Evolutionary conservation across 2,329 filamentous ascomycete species (phyloP), one percentile per base, ranked within the genome.

Genomic region (Verticillium tricorpus): DNA sequence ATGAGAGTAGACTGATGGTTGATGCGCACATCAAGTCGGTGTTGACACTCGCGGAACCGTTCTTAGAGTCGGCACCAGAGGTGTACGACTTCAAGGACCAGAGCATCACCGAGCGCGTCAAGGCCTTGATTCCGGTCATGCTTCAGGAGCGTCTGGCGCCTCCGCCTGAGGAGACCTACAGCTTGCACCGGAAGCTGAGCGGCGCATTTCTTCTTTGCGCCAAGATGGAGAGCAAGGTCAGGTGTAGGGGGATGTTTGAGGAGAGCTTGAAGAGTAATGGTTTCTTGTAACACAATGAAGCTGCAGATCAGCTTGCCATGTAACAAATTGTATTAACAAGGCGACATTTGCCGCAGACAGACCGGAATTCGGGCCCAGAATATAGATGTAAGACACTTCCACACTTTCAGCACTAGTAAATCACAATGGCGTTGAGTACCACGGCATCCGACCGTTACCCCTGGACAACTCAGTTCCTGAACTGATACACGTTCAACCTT

Each of bases 161-260:
- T 28, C 95, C 96, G 28, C 95, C 95, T 0, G 96, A 99, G 78
- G 95, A 99, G 81, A 99, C 95, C 59, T 99, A 99, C 72, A 94
- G 90, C 73, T 77, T 99, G 70, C 95, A 99, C 76, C 86, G 95
- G 64, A 99, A 99, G 79, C 78, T 99, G 60, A 97, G 93, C 73
- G 95, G 95, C 0, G 96, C 95, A 0, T 99, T 99, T 73, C 76
- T 99, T 70, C 81, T 99, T 19, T 99, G 95, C 74, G 93, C 95
- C 0, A 85, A 88, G 67, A 74, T 99, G 63, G 93, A 92, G 3
- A 97, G 92, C 73, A 84, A 86, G 66, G 93, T 99, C 2, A 81
- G 82, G 62, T 97, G 94, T 69, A 86, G 89, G 65, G 87, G 90
- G 63, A 77, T 99, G 78, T 99, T 99, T 73, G 81, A 82, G 62